phyloP scores from a whole-genome alignment of 139 green algal species.

The Chlorella ohadii region DNA sequence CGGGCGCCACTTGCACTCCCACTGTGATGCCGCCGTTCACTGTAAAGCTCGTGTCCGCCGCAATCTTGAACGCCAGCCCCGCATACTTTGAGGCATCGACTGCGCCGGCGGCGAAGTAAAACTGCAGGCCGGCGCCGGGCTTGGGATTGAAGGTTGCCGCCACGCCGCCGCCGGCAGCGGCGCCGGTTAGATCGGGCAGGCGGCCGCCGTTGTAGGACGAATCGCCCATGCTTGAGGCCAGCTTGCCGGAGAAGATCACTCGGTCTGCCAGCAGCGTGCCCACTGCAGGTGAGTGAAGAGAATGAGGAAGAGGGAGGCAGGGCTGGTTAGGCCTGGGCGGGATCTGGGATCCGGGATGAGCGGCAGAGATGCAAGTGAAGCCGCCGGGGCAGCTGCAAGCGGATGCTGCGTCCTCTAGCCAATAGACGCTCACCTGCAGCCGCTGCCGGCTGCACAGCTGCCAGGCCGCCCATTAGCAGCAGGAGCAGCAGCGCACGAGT shows the following conservation, averaged over 20 bases:
- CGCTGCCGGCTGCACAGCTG: too few species aligned
- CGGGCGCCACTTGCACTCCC: neutral
- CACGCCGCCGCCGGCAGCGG: neutral
- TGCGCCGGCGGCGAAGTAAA: neutral
- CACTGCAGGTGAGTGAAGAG: neutral
- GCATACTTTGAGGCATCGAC: neutral
- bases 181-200: neutral
- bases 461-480: too few species aligned
- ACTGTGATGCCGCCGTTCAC: neutral
- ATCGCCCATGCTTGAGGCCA: neutral
- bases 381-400: too few species aligned
- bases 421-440: too few species aligned
- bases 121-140: neutral
- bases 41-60: neutral
- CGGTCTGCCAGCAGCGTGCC: neutral
- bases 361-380: too few species aligned
- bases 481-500: too few species aligned
- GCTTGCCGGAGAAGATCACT: neutral
- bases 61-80: constrained; percentile 9
- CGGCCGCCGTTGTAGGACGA: constrained; percentile 1
- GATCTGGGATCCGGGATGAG: too few species aligned
- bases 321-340: too few species aligned
- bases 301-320: too few species aligned
- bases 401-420: too few species aligned
- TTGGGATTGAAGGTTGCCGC: constrained; percentile 1